Base-by-base conservation (phyloP, 139 green algal genomes). In the Haematococcus lacustris region DNA sequence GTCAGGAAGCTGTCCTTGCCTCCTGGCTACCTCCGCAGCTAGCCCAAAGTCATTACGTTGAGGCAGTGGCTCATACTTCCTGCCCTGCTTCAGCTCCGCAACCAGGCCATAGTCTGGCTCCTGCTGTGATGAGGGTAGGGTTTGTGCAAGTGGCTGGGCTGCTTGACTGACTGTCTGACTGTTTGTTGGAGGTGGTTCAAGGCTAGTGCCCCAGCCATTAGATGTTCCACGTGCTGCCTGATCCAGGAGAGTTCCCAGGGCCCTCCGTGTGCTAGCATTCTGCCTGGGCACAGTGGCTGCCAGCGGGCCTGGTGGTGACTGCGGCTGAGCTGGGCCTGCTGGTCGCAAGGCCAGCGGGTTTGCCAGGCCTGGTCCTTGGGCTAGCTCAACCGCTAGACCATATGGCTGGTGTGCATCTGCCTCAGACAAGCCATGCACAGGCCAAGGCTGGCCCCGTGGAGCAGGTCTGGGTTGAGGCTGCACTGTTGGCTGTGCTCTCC, bases 31-130 rank as follows among this genome's bases (percentile, higher is more conserved):
- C 53, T 83, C 77, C 3, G 77, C 77, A 34, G 41, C 77, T 63
- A 83, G 64, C 21, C 77, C 77, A 53, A 69, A 83, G 9, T 71
- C 71, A n/a, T n/a, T 41, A 7, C 59, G 38, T 35, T 51, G 33
- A 1, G 38, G 39, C 23, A 70, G 65, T n/a, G 66, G 64, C 51
- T 82, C 71, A 2, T 41, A 43, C 26, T 57, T 28, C 30, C 26
- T 67, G 0, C 47, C 28, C 51, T 71, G 61, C 21, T 64, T 71
- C 33, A 83, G 73, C 69, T 83, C 77, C 1, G 73, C 73, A 7
- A 83, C 77, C 4, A 83, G 40, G 3, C 77, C 77, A 28, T 83
- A 83, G 40, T 83, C 77, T 0, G 73, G 77, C 62, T 83, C 77
- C 0, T 62, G 51, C 51, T 25, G 51, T 28, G 51, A 62, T 62